Evolutionary conservation across 805 yeast genomes (phyloP).

Genomic region (Cyberlindnera japonica): DNA sequence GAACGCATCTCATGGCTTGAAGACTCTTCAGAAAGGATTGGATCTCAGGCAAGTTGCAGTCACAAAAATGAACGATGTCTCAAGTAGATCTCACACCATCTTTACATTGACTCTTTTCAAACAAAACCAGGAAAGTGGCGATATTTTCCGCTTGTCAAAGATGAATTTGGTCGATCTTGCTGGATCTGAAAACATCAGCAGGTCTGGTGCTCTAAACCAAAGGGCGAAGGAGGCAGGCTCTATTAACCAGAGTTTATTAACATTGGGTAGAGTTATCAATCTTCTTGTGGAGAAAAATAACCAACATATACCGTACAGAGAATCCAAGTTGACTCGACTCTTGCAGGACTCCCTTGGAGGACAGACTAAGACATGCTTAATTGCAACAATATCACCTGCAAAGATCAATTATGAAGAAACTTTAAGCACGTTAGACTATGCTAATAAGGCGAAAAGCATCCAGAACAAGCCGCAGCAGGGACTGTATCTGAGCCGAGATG

Average conservation of each 20-base stretch:
- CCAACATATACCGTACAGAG: conserved; percentile 80
- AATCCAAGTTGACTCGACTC: conserved; percentile 70
- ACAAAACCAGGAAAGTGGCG: conserved; percentile 39
- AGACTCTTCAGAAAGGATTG: conserved; percentile 53
- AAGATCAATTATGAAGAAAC: conserved; percentile 76
- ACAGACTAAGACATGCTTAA: conserved; percentile 77
- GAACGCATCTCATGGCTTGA: conserved; percentile 53
- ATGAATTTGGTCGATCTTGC: conserved; percentile 91
- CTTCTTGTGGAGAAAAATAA: conserved; percentile 56
- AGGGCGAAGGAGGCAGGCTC: conserved; percentile 93
- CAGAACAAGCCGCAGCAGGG: conserved; percentile 68
- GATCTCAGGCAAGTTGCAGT: conserved; percentile 61
- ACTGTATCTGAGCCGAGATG: conserved; percentile 48
- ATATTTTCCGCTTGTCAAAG: conserved; percentile 55
- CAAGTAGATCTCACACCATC: conserved; percentile 76
- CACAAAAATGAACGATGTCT: conserved; percentile 68
- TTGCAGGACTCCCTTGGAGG: conserved; percentile 86
- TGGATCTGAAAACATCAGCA: conserved; percentile 85
- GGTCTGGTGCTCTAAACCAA: conserved; percentile 83
- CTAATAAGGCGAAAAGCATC: conserved; percentile 80
- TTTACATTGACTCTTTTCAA: conserved; percentile 61
- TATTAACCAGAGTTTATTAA: conserved; percentile 81
- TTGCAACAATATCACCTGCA: conserved; percentile 87
- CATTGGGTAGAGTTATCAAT: conserved; percentile 87
- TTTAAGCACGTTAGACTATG: conserved; percentile 80